Evolutionary conservation across 2,329 filamentous ascomycete genomes (phyloP).

Genomic region (Colletotrichum cuscutae): DNA sequence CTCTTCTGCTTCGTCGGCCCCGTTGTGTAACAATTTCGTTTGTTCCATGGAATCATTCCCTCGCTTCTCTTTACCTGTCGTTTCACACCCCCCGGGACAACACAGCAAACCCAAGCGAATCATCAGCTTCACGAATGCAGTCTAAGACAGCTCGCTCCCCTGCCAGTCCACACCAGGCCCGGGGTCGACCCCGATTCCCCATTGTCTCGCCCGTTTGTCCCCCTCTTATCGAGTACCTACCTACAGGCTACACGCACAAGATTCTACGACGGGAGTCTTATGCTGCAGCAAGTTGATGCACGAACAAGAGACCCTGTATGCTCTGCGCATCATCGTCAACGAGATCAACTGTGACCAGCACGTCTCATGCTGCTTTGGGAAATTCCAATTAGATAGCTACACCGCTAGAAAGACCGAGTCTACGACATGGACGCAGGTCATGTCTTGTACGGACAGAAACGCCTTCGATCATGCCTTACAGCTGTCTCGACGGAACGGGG

Average conservation of each 20-base stretch:
- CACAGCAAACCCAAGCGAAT: neutral
- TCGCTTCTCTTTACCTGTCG: neutral
- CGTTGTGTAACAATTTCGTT: neutral
- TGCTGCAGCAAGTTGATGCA: neutral
- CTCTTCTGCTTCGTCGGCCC: neutral
- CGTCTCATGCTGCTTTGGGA: neutral
- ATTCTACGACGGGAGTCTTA: neutral
- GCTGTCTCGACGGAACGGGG: neutral
- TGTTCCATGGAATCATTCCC: neutral
- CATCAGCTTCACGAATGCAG: neutral
- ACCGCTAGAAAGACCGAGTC: neutral
- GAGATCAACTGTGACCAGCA: neutral
- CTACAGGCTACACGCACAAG: too few species aligned
- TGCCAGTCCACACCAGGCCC: neutral
- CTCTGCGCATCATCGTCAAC: neutral
- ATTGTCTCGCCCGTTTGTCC: neutral
- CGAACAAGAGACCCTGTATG: neutral
- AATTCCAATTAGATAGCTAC: slow-evolving; percentile 11
- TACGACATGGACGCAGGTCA: neutral
- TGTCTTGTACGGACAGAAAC: neutral
- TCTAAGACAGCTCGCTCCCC: neutral
- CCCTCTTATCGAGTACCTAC: neutral
- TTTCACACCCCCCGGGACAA: neutral
- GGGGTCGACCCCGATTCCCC: neutral
- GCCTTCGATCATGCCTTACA: neutral